Evolutionary conservation across 2,329 filamentous ascomycete genomes (phyloP), one percentile per base, ranked within the genome.

Genomic region (Venturia asperata): DNA sequence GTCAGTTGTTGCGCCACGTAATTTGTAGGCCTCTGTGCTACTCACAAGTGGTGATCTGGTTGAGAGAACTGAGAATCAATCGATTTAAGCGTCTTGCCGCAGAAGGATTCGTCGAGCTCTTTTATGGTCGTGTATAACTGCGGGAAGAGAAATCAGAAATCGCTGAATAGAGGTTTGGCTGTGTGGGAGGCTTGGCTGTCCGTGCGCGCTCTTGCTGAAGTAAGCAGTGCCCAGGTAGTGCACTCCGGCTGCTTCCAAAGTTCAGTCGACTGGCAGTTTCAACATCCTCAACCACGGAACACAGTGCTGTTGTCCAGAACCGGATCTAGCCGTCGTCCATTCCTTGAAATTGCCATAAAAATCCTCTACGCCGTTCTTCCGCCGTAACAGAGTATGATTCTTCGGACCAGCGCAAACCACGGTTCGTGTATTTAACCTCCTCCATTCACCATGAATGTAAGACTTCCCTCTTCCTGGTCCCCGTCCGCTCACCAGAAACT

Each of bases 61-160:
- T 7, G 30, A 21, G 52, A 60, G 62, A 45, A 55, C 88, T 84
- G 90, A 92, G 89, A 89, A 83, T 92, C 93, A 97, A 97, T 97
- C 93, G 87, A 89, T 96, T 97, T 96, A 96, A 97, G 93, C 93
- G 92, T 90, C 79, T 90, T 87, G 85, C 89, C 92, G 93, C 93
- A 96, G 93, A 97, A 93, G 97, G 93, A 95, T 85, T 88, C 92
- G 91, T 94, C 91, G 85, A 91, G 91, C 58, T 58, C 63, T 58
- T 47, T 43, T 27, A 11, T 24, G 27, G 47, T 27, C 21, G 49
- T n/a, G 21, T 47, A 24, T 45, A 19, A 27, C 39, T 17, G 47
- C 19, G 19, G 19, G 56, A 21, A 27, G n/a, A n/a, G 13, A 47
- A 27, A 47, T 7, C 5, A 1, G 21, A 30, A 19, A 47, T 5